Base-by-base conservation (phyloP, 495 filamentous ascomycete species). In the Penicillium desertorum region DNA sequence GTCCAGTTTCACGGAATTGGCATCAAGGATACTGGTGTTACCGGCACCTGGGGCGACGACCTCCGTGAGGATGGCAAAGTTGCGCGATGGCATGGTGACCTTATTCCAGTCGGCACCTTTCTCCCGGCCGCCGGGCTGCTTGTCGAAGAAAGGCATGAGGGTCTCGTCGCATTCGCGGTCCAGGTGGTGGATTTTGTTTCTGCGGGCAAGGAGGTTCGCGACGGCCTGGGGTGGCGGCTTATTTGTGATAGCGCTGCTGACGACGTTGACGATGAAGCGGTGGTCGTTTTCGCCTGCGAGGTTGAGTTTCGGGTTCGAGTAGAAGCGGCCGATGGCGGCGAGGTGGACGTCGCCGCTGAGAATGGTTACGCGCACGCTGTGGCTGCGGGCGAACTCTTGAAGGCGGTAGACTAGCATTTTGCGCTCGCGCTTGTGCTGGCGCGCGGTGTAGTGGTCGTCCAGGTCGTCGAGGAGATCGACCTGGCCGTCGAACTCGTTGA, bases 141-240 rank as follows among this genome's bases (percentile, higher is more conserved):
- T 83, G 69, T 96, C 83, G 66, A 96, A 96, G 57, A 96, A 76
- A 23, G 86, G 81, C 75, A 96, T 84, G 14, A 96, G 79, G 0
- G 92, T 96, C 78, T 96, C 93, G 68, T 95, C 88, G 4, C 91
- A 95, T 25, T 90, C 78, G 44, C 78, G 64, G 69, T 94, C 88
- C n/a, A 96, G 77, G 65, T 93, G 91, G 66, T 97, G 92, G 56
- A 96, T 88, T 73, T 92, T 96, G 77, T 98, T 97, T 44, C 91
- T 76, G 45, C 85, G 76, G 3, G 91, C 88, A 16, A 98, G 77
- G 9, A 98, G 78, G 63, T 96, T 92, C 36, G 92, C 91, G n/a
- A 98, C 89, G 2, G 91, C 87, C 61, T 80, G 79, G 17, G 93
- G 91, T 1, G 93, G 93, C 8, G 93, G 93, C 74, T 96, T 94